A percentile compares a stretch with the other conserved stretches of the same genome.
Conservation (phyloP, 176 grass and related monocot genomes). For the Oryza coarctata region DNA sequence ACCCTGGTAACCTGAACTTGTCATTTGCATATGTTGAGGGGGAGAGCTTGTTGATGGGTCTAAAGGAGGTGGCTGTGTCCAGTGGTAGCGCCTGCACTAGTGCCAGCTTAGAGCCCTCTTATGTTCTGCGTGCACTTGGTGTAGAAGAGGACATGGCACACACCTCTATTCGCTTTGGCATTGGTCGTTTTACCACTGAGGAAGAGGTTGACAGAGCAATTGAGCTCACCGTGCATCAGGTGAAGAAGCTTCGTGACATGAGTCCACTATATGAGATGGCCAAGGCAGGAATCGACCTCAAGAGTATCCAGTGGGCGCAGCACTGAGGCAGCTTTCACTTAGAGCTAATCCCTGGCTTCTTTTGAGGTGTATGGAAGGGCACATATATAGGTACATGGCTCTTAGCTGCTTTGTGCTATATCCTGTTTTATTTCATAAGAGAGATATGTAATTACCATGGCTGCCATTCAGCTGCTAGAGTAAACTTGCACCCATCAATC, state of each 20-base stretch:
- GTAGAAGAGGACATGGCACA: conserved; percentile 99
- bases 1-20: conserved; percentile 82
- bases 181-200: conserved; percentile 89
- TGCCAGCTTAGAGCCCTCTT: conserved; percentile 88
- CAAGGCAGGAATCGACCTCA: conserved; percentile 84
- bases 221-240: conserved; percentile 76
- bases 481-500: neutral
- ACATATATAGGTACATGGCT: conserved; percentile 42
- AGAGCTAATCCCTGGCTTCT: neutral
- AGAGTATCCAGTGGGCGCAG: conserved; percentile 90
- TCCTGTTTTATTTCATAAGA: conserved; percentile 17
- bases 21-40: conserved; percentile 93
- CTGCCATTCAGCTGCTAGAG: neutral
- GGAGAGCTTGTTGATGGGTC: conserved; percentile 93
- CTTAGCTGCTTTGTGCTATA: conserved; percentile 32
- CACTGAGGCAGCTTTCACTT: conserved; percentile 44
- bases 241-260: conserved; percentile 92
- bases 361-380: conserved; percentile 2
- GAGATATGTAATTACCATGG: neutral
- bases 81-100: conserved; percentile 96
- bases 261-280: conserved; percentile 99
- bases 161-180: conserved; percentile 93
- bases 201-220: conserved; percentile 80
- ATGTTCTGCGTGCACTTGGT: conserved; percentile 75
- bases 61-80: conserved; percentile 94